A percentile compares a stretch with the other conserved stretches of the same genome.
These are phyloP conservation scores for Boletus insuetus DNA, from an alignment of 768 basidiomycete species.

Conservation along the genomic window DNA sequence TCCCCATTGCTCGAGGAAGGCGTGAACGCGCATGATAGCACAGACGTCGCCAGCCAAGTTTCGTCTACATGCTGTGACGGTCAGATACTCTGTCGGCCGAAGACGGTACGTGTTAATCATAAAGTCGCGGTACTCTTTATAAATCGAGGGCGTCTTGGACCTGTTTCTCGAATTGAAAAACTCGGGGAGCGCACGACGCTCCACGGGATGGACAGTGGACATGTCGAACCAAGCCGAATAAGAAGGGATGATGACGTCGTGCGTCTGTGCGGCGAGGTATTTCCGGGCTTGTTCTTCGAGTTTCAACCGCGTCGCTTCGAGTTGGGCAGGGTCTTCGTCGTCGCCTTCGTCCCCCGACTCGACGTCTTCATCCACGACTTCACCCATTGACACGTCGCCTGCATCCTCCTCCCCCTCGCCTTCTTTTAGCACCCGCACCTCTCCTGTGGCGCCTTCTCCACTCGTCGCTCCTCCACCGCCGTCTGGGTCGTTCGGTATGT, in stretches of 20 bases:
- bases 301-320: slow-evolving; percentile 74
- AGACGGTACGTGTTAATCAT: slow-evolving; percentile 99
- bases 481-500: slow-evolving; percentile 49
- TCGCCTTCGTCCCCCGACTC: slow-evolving; percentile 81
- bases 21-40: slow-evolving; percentile 98
- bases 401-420: slow-evolving; percentile 66
- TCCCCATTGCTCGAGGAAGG: slow-evolving; percentile 98
- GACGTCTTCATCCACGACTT: slow-evolving; percentile 70
- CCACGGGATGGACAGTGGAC: slow-evolving; percentile 88
- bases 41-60: slow-evolving; percentile 98
- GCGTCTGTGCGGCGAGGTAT: slow-evolving; percentile 95
- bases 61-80: slow-evolving; percentile 93
- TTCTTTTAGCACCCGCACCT: slow-evolving; percentile 42
- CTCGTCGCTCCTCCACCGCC: slow-evolving; percentile 13
- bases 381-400: slow-evolving; percentile 80
- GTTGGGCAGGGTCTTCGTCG: slow-evolving; percentile 81
- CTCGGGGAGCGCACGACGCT: slow-evolving; percentile 89
- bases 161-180: slow-evolving; percentile 97
- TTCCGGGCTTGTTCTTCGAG: slow-evolving; percentile 87
- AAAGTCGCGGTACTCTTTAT: slow-evolving; percentile 99
- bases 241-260: slow-evolving; percentile 95
- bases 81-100: slow-evolving; percentile 92
- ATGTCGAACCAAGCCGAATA: slow-evolving; percentile 99
- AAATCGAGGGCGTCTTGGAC: slow-evolving; percentile 93
- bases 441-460: slow-evolving; percentile 27